These are phyloP conservation scores for Clarireedia hainanense DNA, from an alignment of 2,329 filamentous ascomycete species.

Conservation along the genomic window DNA sequence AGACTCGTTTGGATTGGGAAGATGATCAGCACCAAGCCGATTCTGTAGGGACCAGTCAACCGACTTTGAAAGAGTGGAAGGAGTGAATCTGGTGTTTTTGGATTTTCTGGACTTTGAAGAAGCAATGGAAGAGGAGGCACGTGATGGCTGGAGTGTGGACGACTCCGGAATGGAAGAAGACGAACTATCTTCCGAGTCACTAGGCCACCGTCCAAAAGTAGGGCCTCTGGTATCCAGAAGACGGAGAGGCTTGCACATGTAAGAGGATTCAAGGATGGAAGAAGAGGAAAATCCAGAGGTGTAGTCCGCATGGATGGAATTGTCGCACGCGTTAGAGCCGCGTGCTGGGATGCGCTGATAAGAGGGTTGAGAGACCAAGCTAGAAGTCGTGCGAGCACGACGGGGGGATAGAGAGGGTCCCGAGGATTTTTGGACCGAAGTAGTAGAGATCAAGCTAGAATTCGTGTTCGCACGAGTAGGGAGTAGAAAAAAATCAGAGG, in stretches of 20 bases:
- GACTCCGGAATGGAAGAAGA: too few relatives aligned
- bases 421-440: neutral
- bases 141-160: too few relatives aligned
- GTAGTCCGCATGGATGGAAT: neutral
- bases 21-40: neutral
- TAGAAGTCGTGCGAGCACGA: neutral
- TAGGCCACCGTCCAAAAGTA: too few relatives aligned
- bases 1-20: neutral
- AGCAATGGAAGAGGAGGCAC: neutral
- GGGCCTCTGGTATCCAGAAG: too few relatives aligned
- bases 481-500: neutral
- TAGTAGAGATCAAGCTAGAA: neutral
- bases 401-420: too few relatives aligned
- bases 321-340: neutral
- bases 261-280: too few relatives aligned
- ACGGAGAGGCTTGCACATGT: too few relatives aligned
- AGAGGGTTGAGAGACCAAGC: neutral
- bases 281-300: neutral
- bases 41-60: neutral
- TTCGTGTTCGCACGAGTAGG: neutral
- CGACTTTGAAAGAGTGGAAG: neutral
- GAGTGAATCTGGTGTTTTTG: neutral
- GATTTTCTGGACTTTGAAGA: neutral
- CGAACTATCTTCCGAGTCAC: too few relatives aligned
- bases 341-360: neutral